Conservation (phyloP, 1,139 yeast species). For the Nadsonia commutata region DNA sequence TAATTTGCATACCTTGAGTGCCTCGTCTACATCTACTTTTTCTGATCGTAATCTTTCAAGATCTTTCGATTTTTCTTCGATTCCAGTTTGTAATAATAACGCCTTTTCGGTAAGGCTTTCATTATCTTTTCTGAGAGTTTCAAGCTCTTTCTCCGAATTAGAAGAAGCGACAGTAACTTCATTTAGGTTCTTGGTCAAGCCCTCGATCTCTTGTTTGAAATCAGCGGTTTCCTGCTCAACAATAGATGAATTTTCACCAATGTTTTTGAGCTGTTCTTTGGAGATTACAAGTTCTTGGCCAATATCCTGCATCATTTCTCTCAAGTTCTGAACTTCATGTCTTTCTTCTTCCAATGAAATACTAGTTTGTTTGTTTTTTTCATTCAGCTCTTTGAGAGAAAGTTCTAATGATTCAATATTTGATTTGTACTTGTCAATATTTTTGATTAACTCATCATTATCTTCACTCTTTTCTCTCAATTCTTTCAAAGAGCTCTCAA, state of each 20-base stretch:
- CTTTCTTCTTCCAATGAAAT: conserved; percentile 4
- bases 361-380: conserved; percentile 2
- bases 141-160: conserved; percentile 4
- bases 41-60: not conserved
- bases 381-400: not conserved
- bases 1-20: not conserved
- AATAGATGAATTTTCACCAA: not conserved
- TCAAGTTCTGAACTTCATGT: conserved; percentile 43
- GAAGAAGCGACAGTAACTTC: conserved; percentile 4
- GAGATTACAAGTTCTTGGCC: conserved; percentile 58
- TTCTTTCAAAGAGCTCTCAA: not conserved
- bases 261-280: conserved; percentile 10
- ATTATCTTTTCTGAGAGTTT: conserved; percentile 1
- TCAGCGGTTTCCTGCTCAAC: conserved; percentile 3
- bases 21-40: not conserved
- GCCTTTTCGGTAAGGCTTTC: not conserved
- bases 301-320: conserved; percentile 58
- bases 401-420: not conserved
- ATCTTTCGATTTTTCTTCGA: not conserved
- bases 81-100: not conserved
- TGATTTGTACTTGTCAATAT: not conserved
- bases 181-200: conserved; percentile 12
- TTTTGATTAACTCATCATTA: not conserved
- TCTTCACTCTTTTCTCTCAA: not conserved
- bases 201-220: conserved; percentile 12